Evolutionary conservation across 164 flowering plant species (phyloP).

Genomic region (Vitis cinerea): DNA sequence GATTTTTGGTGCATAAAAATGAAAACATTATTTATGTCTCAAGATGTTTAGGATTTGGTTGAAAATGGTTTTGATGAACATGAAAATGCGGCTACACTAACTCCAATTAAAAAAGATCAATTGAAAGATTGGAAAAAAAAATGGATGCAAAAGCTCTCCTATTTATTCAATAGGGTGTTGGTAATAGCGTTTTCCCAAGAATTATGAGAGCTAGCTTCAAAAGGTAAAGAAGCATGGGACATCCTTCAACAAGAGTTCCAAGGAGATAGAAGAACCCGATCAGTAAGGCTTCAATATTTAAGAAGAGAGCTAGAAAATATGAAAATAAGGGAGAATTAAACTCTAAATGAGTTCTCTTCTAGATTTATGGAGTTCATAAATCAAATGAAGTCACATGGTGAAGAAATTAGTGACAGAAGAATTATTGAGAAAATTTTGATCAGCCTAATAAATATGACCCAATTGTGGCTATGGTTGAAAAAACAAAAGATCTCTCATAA

Average conservation of each 20-base stretch:
- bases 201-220: no score
- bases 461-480: neutral
- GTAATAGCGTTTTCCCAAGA: no score
- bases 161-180: no score
- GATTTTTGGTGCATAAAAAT: no score
- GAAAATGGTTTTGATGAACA: no score
- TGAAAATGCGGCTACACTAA: no score
- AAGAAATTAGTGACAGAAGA: neutral
- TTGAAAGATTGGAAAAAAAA: no score
- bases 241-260: neutral
- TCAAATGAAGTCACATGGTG: conserved; percentile 7
- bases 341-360: neutral
- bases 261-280: neutral
- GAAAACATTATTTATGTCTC: no score
- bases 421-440: neutral
- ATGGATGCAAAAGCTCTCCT: no score
- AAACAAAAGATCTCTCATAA: neutral
- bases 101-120: no score
- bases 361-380: neutral
- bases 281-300: neutral
- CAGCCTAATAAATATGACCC: neutral
- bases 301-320: conserved; percentile 1
- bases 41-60: no score
- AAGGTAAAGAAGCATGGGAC: neutral
- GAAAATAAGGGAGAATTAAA: neutral